phyloP scores from a whole-genome alignment of 164 flowering plant genomes.

The Kalanchoe fedtschenkoi region DNA sequence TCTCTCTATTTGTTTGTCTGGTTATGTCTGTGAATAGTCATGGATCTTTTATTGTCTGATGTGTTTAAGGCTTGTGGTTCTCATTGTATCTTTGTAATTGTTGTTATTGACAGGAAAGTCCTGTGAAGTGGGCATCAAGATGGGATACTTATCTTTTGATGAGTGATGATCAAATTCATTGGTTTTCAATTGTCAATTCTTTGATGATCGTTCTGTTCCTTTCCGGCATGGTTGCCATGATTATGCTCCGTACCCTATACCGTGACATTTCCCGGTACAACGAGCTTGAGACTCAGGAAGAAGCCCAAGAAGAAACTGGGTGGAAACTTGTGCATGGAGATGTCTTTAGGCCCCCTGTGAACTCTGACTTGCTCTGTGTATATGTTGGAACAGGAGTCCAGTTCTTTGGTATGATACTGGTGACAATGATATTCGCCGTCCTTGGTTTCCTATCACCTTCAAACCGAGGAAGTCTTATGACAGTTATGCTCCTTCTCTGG shows the following conservation, averaged over 20 bases:
- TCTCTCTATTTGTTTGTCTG: not conserved
- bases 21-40: not conserved
- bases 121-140: slow-evolving; percentile 70
- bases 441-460: slow-evolving; percentile 68
- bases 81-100: slow-evolving; percentile 6
- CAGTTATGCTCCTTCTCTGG: slow-evolving; percentile 63
- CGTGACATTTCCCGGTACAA: slow-evolving; percentile 69
- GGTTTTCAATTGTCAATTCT: slow-evolving; percentile 72
- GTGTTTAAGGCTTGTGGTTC: not conserved
- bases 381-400: slow-evolving; percentile 28
- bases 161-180: slow-evolving; percentile 65
- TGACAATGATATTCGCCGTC: slow-evolving; percentile 51
- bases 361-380: slow-evolving; percentile 50
- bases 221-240: slow-evolving; percentile 79
- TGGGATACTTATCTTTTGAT: slow-evolving; percentile 72
- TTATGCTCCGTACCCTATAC: slow-evolving; percentile 69
- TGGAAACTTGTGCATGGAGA: not conserved
- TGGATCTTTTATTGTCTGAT: not conserved
- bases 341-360: slow-evolving; percentile 50
- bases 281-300: slow-evolving; percentile 66
- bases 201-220: slow-evolving; percentile 75
- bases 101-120: slow-evolving; percentile 37
- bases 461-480: slow-evolving; percentile 62
- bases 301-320: slow-evolving; percentile 8
- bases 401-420: no score